A percentile compares a stretch with the other conserved stretches of the same genome.
These are phyloP conservation scores for Lecanicillium sp. DNA, from an alignment of 2,329 filamentous ascomycete species.

Conservation along the genomic window DNA sequence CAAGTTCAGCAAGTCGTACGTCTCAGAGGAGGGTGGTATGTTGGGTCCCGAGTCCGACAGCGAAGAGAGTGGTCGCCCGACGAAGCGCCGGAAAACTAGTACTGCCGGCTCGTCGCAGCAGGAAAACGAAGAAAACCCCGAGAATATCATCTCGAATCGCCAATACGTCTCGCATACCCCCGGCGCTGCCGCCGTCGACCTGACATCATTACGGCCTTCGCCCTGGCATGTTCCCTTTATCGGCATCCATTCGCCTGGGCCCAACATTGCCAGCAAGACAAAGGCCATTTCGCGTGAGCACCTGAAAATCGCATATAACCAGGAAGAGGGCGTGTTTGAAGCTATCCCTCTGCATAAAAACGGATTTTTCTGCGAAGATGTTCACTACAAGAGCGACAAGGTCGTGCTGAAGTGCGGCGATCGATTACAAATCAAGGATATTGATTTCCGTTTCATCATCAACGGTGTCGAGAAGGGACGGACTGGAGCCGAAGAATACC, in stretches of 20 bases:
- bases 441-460: constrained; percentile 62
- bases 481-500: constrained; percentile 49
- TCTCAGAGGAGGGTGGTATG: constrained; percentile 65
- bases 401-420: constrained; percentile 58
- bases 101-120: constrained; percentile 37
- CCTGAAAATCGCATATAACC: constrained; percentile 65
- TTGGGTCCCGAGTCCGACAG: constrained; percentile 56
- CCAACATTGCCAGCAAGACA: constrained; percentile 55
- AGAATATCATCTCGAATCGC: constrained; percentile 48
- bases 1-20: constrained; percentile 58
- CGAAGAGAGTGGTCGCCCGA: constrained; percentile 41
- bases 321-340: constrained; percentile 57
- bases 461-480: constrained; percentile 55
- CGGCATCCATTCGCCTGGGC: constrained; percentile 64
- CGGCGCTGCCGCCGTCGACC: constrained; percentile 53
- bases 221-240: constrained; percentile 59
- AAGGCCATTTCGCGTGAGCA: constrained; percentile 71
- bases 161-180: constrained; percentile 57
- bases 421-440: constrained; percentile 64
- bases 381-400: constrained; percentile 48
- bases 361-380: constrained; percentile 62
- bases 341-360: constrained; percentile 57
- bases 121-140: constrained; percentile 37
- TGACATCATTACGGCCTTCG: constrained; percentile 54
- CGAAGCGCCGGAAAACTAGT: constrained; percentile 42